Percentiles rank a stretch among this genome's conserved stretches.
phyloP scores from a whole-genome alignment of 805 yeast species.

The Candida andamanensis region DNA sequence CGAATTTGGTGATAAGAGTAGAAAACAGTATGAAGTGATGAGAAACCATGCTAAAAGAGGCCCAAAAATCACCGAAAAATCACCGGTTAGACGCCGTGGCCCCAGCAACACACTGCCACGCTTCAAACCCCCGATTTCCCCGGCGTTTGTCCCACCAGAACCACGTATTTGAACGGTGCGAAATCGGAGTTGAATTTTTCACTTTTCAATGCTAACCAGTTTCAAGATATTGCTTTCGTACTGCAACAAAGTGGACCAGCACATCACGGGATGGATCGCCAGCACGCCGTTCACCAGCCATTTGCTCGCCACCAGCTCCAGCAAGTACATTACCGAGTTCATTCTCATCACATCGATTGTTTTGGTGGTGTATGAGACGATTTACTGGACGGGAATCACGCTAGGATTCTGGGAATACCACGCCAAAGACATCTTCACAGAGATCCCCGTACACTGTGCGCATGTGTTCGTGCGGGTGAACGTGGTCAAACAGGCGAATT shows the following conservation, averaged over 20 bases:
- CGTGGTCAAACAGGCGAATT: conserved; percentile 16
- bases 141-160: no score
- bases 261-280: conserved; percentile 4
- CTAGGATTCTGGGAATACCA: conserved; percentile 44
- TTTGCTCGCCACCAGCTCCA: conserved; percentile 20
- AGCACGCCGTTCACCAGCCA: conserved; percentile 14
- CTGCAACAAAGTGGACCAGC: conserved; percentile 3
- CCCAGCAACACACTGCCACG: no score
- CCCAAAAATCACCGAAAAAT: no score
- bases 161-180: no score
- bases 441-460: conserved; percentile 75
- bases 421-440: conserved; percentile 60
- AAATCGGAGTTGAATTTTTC: no score
- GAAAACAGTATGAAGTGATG: no score
- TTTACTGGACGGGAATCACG: conserved; percentile 41
- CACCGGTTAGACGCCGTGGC: no score
- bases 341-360: conserved; percentile 19
- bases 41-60: no score
- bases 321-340: conserved; percentile 25
- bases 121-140: no score
- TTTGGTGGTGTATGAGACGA: conserved; percentile 33
- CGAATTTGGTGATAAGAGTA: no score
- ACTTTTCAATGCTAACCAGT: no score
- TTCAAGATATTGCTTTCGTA: neutral
- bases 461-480: conserved; percentile 58